Evolutionary conservation across 1,139 yeast species (phyloP).

Genomic region (Ashbya aceris): DNA sequence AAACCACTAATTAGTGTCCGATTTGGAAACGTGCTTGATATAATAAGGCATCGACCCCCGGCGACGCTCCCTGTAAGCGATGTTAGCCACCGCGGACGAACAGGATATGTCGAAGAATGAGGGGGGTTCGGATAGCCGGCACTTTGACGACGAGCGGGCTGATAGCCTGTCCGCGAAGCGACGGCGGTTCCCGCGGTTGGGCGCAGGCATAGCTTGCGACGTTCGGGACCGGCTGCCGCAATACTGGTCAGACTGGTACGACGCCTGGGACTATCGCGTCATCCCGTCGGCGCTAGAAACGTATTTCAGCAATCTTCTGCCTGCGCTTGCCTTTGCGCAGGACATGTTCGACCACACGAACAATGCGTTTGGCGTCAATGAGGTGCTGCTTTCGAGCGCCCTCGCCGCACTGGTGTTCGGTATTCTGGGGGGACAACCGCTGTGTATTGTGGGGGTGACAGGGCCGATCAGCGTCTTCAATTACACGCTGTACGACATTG

Average conservation of each 20-base stretch:
- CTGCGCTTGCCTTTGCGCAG: conserved; percentile 94
- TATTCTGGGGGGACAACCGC: conserved; percentile 75
- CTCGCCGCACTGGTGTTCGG: conserved; percentile 89
- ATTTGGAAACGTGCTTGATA: too few relatives aligned
- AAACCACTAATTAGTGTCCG: too few relatives aligned
- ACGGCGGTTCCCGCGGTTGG: conserved; percentile 18
- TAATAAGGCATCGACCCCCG: too few relatives aligned
- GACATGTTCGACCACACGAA: conserved; percentile 91
- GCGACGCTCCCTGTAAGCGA: too few relatives aligned
- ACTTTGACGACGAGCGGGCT: too few relatives aligned
- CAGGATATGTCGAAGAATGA: too few relatives aligned
- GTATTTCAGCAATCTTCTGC: conserved; percentile 80
- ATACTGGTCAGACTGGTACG: conserved; percentile 70
- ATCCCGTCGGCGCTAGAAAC: conserved; percentile 76
- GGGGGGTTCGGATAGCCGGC: too few relatives aligned
- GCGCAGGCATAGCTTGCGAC: conserved; percentile 30
- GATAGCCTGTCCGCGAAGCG: not conserved
- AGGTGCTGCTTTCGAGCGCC: conserved; percentile 73
- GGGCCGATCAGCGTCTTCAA: conserved; percentile 90
- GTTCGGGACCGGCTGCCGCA: conserved; percentile 40
- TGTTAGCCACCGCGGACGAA: too few relatives aligned
- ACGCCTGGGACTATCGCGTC: conserved; percentile 81
- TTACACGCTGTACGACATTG: conserved; percentile 79
- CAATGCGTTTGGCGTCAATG: conserved; percentile 84
- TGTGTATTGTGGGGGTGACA: conserved; percentile 95